phyloP scores from a whole-genome alignment of 1,284 basidiomycete genomes.

The Flammula alnicola region DNA sequence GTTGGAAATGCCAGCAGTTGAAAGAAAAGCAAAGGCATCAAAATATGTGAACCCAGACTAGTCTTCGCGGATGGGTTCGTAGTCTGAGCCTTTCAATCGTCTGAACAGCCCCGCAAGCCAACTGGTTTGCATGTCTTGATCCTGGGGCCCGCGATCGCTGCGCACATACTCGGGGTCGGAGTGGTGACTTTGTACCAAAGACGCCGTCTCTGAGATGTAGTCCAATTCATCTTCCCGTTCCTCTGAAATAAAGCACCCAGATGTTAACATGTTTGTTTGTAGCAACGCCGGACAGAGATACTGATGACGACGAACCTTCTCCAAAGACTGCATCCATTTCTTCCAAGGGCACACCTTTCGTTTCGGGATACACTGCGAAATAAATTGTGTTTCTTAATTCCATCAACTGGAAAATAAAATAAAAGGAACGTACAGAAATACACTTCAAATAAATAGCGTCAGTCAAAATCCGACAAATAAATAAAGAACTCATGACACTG shows the following conservation, averaged over 20 bases:
- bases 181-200: constrained; percentile 16
- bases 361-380: constrained; percentile 77
- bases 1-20: too few relatives aligned
- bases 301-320: constrained; percentile 55
- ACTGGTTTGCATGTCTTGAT: not conserved
- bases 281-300: not conserved
- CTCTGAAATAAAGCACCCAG: constrained; percentile 39
- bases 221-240: constrained; percentile 68
- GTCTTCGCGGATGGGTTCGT: constrained; percentile 14
- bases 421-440: constrained; percentile 64
- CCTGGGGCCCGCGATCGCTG: constrained; percentile 18
- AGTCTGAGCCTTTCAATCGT: constrained; percentile 41
- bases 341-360: constrained; percentile 78
- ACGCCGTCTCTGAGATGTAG: constrained; percentile 56
- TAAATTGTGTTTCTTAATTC: not conserved
- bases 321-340: constrained; percentile 87
- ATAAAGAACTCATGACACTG: constrained; percentile 26
- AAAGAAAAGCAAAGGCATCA: too few relatives aligned
- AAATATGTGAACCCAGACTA: too few relatives aligned
- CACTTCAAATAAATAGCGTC: constrained; percentile 43
- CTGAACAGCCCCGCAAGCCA: constrained; percentile 60
- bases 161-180: constrained; percentile 5
- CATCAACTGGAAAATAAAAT: constrained; percentile 11
- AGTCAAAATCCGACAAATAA: constrained; percentile 11
- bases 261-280: not conserved